Evolutionary conservation across 305 asterid genomes (phyloP), one percentile per base, ranked within the genome.

Genomic region (Fraxinus dipetala): DNA sequence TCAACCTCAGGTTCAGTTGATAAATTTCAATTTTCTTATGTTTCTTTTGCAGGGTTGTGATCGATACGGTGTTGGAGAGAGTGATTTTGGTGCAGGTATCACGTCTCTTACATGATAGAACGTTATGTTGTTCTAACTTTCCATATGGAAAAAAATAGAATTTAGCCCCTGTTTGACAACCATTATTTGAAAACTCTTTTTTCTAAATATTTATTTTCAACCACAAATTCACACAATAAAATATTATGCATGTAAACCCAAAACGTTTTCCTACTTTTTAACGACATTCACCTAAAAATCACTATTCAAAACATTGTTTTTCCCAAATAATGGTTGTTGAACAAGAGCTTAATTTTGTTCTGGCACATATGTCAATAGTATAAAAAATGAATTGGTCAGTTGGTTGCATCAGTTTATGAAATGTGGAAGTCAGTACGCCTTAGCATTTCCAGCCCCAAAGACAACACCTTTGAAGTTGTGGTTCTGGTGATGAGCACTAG

Each of bases 31-130:
- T 31, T 22, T 6, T 26, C 34, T 79, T 59, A 32, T 36, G 51
- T 79, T 69, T 81, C 59, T 20, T 45, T 36, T 86, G 84, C 87
- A 96, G 99, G 98, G 98, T 78, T 89, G 95, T 81, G 97, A 91
- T 76, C 94, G 95, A 82, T 89, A 86, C 88, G 94, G 92, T 67
- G 85, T 83, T 81, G 94, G 87, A 75, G 96, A 91, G 85, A 83
- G 89, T 87, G 89, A 87, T 85, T 80, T 90, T 84, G 91, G 89
- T 51, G 73, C 97, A 92, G 98, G 98, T 96, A 70, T 83, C 45
- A 78, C 56, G 20, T 78, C 65, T 77, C 70, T 67, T 80, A 61
- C 75, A 78, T 84, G 76, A 74, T 56, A 72, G 36, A 72, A 76
- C 18, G 74, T 59, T 78, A 1, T n/a, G 16, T 38, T 79, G 76